Base-by-base conservation (phyloP, 2,329 filamentous ascomycete genomes). In the Ophiocordyceps polyrhachis-furcata region DNA sequence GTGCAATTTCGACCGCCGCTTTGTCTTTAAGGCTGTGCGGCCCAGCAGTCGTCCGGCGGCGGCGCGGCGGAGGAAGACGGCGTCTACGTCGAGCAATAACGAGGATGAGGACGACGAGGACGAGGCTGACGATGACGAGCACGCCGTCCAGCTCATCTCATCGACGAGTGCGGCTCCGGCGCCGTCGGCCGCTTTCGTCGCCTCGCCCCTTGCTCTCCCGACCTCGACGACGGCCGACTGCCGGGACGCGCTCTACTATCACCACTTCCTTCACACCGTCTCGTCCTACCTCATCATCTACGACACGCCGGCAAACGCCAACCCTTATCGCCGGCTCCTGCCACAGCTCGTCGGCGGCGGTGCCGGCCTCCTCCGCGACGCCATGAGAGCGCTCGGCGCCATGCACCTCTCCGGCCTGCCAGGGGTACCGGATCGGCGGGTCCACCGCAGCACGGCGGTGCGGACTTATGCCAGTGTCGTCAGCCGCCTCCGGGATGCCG, bases 271-370 rank as follows among this genome's bases (percentile, higher is more conserved):
- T 40, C 45, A 64, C n/a, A 62, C 58, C 4, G 52, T 66, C 21
- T 66, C 64, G 1, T 59, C 61, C 1, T 66, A 65, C 41, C 56
- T 66, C 52, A 62, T 69, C 38, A 60, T 69, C 37, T 64, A 62
- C 48, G 60, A 63, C 44, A 59, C 55, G 25, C 50, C 57, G 1
- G 56, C 53, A 46, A 61, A 59, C 47, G 51, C 55, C 31, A 63
- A 63, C 41, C 62, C 62, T 1, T 63, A 56, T 66, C 51, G 67
- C 58, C 32, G 17, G n/a, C 6, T 49, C 69, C 45, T 51, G 19
- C 50, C 49, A 35, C 57, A 61, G n/a, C 59, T 73, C 44, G 58
- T 70, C 20, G 69, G 66, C 11, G 62, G 66, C 9, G 62, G 64
- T 44, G 58, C 73, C 15, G 64, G 56, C 6, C 54, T 57, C 2